Evolutionary conservation across 768 basidiomycete genomes (phyloP).

Genomic region (Hericium coralloides): DNA sequence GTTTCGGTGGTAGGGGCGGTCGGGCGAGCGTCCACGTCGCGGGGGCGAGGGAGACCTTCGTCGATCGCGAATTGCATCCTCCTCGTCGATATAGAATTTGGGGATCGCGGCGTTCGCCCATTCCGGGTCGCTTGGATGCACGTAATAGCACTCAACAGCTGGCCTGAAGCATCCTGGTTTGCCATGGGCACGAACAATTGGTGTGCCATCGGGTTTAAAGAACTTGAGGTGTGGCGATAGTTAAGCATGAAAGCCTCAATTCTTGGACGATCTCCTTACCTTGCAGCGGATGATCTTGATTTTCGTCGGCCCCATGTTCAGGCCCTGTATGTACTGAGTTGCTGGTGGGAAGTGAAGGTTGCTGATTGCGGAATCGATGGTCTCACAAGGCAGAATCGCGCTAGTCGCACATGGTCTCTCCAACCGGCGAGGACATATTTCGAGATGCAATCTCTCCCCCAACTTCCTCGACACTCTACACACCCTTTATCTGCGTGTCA

Average conservation of each 20-base stretch:
- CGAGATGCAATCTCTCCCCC: no score
- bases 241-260: no score
- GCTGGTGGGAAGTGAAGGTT: no score
- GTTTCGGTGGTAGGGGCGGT: background rate
- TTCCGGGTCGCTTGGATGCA: conserved; percentile 11
- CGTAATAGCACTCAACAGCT: conserved; percentile 2
- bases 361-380: no score
- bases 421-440: no score
- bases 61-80: background rate
- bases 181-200: background rate
- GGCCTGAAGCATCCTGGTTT: conserved; percentile 3
- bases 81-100: background rate
- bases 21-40: background rate
- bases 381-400: no score
- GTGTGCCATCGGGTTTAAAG: background rate
- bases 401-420: no score
- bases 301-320: no score
- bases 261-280: background rate
- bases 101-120: background rate
- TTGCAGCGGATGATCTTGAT: background rate
- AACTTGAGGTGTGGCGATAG: background rate
- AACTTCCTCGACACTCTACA: no score
- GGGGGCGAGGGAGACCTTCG: background rate
- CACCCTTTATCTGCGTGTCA: no score
- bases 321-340: no score